phyloP scores from a whole-genome alignment of 306 rosid genomes.

The Malus fusca region DNA sequence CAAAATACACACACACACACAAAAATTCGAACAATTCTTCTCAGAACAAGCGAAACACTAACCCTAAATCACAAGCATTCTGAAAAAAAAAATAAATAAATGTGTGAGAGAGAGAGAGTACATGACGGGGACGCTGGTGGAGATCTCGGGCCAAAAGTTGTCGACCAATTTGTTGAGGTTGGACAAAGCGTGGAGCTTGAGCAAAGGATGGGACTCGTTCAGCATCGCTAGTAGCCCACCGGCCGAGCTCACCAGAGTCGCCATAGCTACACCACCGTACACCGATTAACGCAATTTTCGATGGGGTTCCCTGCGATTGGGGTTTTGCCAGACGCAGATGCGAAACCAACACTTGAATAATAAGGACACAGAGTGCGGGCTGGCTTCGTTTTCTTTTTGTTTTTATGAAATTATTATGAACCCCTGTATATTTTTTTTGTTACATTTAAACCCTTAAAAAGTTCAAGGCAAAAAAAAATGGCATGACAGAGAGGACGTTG shows the following conservation, averaged over 20 bases:
- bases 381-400: not conserved
- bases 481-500: too few species aligned
- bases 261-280: slow-evolving; percentile 29
- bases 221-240: slow-evolving; percentile 97
- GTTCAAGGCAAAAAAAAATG: too few species aligned
- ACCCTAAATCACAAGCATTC: slow-evolving; percentile 1
- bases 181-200: slow-evolving; percentile 84
- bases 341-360: slow-evolving; percentile 17
- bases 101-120: slow-evolving; percentile 10
- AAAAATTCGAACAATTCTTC: not conserved
- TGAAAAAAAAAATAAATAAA: not conserved
- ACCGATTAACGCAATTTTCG: not conserved
- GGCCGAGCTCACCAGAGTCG: slow-evolving; percentile 77
- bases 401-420: too few species aligned
- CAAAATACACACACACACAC: not conserved
- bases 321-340: not conserved
- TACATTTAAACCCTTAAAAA: not conserved
- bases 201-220: slow-evolving; percentile 67
- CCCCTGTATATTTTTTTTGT: not conserved
- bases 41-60: not conserved
- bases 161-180: slow-evolving; percentile 87
- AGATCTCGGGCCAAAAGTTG: slow-evolving; percentile 96
- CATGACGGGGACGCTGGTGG: slow-evolving; percentile 90
- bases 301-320: slow-evolving; percentile 8
- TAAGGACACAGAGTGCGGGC: not conserved